phyloP scores from a whole-genome alignment of 345 rosid genomes.

The Brassica incana region DNA sequence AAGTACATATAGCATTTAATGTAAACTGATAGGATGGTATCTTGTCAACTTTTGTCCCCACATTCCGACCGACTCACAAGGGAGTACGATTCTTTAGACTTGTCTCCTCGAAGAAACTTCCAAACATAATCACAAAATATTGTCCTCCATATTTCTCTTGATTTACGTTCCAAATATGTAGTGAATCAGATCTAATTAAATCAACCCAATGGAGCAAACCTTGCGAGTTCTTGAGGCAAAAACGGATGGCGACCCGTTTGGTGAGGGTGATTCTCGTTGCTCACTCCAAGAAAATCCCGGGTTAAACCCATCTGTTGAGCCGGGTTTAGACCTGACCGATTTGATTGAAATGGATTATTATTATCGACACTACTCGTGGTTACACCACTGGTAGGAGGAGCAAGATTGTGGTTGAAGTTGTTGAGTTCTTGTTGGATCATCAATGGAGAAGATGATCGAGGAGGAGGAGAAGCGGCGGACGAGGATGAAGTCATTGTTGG shows the following conservation, averaged over 20 bases:
- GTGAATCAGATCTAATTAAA: not conserved
- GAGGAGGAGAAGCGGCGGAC: conserved; percentile 45
- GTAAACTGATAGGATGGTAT: not conserved
- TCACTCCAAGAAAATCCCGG: conserved; percentile 79
- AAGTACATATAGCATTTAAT: not conserved
- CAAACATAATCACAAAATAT: conserved; percentile 28
- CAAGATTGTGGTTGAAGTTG: conserved; percentile 37
- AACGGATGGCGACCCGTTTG: conserved; percentile 53
- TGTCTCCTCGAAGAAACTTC: conserved; percentile 46
- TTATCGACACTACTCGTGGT: conserved; percentile 21
- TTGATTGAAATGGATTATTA: conserved; percentile 20
- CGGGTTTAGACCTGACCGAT: conserved; percentile 41
- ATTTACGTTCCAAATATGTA: not conserved
- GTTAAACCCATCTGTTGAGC: conserved; percentile 55
- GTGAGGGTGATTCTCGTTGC: conserved; percentile 45
- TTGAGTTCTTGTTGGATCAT: conserved; percentile 39
- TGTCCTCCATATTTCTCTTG: conserved; percentile 9
- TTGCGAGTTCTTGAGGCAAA: conserved; percentile 63
- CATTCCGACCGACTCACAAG: conserved; percentile 37
- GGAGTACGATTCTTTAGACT: conserved; percentile 26
- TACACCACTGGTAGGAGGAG: conserved; percentile 30
- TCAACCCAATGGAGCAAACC: conserved; percentile 69
- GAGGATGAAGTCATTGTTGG: conserved; percentile 49
- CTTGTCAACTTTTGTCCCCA: conserved; percentile 37
- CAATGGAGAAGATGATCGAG: conserved; percentile 36